A percentile compares a stretch with the other conserved stretches of the same genome.
These are phyloP conservation scores for Catenaria anguillulae DNA, from an alignment of 371 early-diverging fungal genomes.

Conservation along the genomic window DNA sequence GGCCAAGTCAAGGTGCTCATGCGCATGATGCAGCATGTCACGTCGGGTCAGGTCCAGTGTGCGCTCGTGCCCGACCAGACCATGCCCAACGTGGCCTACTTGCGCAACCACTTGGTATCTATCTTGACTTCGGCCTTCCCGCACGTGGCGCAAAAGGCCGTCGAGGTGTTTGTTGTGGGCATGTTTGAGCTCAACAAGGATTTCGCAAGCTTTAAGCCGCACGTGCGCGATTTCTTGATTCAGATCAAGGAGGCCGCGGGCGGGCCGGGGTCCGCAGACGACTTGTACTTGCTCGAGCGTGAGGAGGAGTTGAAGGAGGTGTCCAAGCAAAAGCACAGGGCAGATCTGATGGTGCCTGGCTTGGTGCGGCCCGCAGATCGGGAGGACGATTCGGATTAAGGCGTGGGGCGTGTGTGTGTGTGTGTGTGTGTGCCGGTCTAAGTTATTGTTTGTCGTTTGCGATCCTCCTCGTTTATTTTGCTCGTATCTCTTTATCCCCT, in stretches of 20 bases:
- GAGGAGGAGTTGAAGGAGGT: conserved; percentile 72
- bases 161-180: conserved; percentile 61
- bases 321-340: conserved; percentile 61
- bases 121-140: conserved; percentile 72
- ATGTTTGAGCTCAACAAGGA: conserved; percentile 67
- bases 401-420: too few species aligned
- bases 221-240: conserved; percentile 92
- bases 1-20: not conserved
- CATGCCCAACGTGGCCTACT: not conserved
- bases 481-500: too few species aligned
- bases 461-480: too few species aligned
- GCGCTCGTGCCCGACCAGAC: not conserved
- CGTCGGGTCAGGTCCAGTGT: not conserved
- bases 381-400: conserved; percentile 18
- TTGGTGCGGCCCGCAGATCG: conserved; percentile 89
- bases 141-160: conserved; percentile 35
- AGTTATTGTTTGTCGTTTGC: too few species aligned
- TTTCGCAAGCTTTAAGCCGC: conserved; percentile 64
- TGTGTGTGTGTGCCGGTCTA: too few species aligned
- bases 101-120: not conserved
- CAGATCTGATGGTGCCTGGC: conserved; percentile 82
- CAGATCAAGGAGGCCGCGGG: conserved; percentile 66
- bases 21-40: not conserved
- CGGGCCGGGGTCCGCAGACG: conserved; percentile 46
- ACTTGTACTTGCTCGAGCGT: conserved; percentile 79